Conservation (phyloP, 139 green algal species). For the Ostreobium quekettii region DNA sequence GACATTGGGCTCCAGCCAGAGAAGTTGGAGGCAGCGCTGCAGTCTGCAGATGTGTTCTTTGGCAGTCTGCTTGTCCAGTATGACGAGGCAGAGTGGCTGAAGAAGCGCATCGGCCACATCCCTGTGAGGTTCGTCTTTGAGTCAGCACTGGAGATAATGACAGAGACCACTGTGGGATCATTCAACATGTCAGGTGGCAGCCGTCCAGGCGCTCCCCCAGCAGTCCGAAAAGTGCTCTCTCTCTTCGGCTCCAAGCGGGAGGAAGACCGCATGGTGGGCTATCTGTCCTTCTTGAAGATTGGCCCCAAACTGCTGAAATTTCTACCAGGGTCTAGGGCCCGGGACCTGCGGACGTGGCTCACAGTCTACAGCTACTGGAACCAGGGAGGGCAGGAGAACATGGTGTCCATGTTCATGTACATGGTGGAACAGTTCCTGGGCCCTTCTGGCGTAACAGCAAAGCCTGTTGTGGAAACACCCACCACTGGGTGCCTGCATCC, state of each 20-base stretch:
- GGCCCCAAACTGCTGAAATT: conserved; percentile 94
- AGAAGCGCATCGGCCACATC: conserved; percentile 43
- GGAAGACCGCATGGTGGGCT: conserved; percentile 94
- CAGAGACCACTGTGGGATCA: conserved; percentile 58
- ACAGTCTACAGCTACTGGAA: conserved; percentile 95
- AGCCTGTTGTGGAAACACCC: conserved; percentile 65
- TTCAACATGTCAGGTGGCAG: conserved; percentile 72
- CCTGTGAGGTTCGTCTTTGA: conserved; percentile 91
- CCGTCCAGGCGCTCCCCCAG: conserved; percentile 72
- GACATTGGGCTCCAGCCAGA: conserved; percentile 53
- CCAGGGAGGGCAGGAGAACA: conserved; percentile 67
- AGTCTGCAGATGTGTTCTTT: conserved; percentile 85
- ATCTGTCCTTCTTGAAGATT: conserved; percentile 84
- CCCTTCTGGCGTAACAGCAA: conserved; percentile 20
- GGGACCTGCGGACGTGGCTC: conserved; percentile 89
- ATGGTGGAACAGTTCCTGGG: conserved; percentile 63
- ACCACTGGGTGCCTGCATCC: conserved; percentile 88
- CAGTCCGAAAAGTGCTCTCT: conserved; percentile 85
- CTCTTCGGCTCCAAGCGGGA: conserved; percentile 82
- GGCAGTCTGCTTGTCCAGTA: conserved; percentile 92
- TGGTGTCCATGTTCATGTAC: conserved; percentile 84
- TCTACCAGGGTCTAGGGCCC: conserved; percentile 79
- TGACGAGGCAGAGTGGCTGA: conserved; percentile 94
- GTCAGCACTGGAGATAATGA: conserved; percentile 93
- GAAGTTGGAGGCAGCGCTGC: conserved; percentile 69